phyloP scores from a whole-genome alignment of 345 rosid species.

The Streptanthus diversifolius region DNA sequence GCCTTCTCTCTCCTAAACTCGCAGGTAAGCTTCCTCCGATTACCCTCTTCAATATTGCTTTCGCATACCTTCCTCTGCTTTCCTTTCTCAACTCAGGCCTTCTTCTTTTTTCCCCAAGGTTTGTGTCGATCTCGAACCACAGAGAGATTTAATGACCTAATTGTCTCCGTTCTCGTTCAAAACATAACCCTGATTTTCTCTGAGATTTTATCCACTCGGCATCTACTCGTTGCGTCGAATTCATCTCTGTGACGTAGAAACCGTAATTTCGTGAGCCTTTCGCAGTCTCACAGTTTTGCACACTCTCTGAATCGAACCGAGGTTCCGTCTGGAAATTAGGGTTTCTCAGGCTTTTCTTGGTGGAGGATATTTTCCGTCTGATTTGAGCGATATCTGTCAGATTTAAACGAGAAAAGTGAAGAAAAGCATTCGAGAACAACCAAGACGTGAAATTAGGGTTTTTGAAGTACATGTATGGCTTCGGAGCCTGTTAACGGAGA shows the following conservation, averaged over 20 bases:
- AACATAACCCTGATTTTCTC: neutral
- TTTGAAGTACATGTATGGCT: constrained; percentile 79
- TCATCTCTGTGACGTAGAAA: neutral
- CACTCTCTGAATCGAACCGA: constrained; percentile 18
- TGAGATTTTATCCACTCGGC: neutral
- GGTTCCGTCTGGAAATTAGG: constrained; percentile 40
- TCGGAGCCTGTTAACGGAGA: constrained; percentile 74
- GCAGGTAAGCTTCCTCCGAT: constrained; percentile 21
- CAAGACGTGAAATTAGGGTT: constrained; percentile 41
- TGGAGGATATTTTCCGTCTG: neutral
- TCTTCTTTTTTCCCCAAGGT: neutral
- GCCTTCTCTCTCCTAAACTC: constrained; percentile 29
- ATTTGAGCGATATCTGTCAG: constrained; percentile 1
- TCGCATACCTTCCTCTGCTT: neutral
- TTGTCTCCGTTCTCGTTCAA: constrained; percentile 14
- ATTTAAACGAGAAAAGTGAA: neutral
- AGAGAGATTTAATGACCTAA: constrained; percentile 19
- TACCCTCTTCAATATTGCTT: neutral
- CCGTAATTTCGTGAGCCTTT: constrained; percentile 19
- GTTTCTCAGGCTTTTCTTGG: constrained; percentile 22
- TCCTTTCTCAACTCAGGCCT: neutral
- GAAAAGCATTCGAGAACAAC: neutral
- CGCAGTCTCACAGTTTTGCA: neutral
- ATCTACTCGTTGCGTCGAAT: constrained; percentile 4
- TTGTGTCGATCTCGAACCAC: constrained; percentile 14